These are phyloP conservation scores for Leptosphaerulina australis DNA, from an alignment of 2,329 filamentous ascomycete genomes.

Conservation along the genomic window DNA sequence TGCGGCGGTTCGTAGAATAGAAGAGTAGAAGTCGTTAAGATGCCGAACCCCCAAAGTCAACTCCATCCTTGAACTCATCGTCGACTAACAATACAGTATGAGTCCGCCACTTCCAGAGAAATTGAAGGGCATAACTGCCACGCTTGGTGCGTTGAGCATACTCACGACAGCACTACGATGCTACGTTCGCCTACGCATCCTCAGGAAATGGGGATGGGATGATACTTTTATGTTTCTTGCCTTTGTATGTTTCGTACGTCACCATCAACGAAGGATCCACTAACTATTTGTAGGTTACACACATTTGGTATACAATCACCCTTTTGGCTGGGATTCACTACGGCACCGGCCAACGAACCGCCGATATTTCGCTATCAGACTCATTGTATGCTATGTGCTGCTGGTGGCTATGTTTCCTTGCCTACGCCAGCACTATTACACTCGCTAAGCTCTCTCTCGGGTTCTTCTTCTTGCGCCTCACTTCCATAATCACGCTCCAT, in stretches of 20 bases:
- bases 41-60: not conserved
- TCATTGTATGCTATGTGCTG: slow-evolving; percentile 24
- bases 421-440: slow-evolving; percentile 18
- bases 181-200: slow-evolving; percentile 19
- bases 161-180: slow-evolving; percentile 21
- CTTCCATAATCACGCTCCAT: slow-evolving; percentile 50
- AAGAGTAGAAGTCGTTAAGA: not conserved
- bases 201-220: slow-evolving; percentile 24
- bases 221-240: slow-evolving; percentile 24
- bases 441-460: slow-evolving; percentile 54
- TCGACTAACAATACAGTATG: not conserved
- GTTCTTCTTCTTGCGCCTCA: slow-evolving; percentile 58
- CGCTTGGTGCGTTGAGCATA: slow-evolving; percentile 19
- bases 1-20: not conserved
- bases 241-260: slow-evolving; percentile 13
- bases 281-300: not conserved
- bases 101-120: slow-evolving; percentile 13
- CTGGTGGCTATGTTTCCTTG: slow-evolving; percentile 23
- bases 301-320: slow-evolving; percentile 23
- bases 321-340: slow-evolving; percentile 21
- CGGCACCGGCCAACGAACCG: slow-evolving; percentile 17
- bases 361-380: slow-evolving; percentile 16
- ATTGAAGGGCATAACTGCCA: slow-evolving; percentile 8
- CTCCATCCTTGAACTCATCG: not conserved
- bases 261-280: too few relatives aligned